Base-by-base conservation (phyloP, 2,329 filamentous ascomycete species). In the Neonectria ditissima region DNA sequence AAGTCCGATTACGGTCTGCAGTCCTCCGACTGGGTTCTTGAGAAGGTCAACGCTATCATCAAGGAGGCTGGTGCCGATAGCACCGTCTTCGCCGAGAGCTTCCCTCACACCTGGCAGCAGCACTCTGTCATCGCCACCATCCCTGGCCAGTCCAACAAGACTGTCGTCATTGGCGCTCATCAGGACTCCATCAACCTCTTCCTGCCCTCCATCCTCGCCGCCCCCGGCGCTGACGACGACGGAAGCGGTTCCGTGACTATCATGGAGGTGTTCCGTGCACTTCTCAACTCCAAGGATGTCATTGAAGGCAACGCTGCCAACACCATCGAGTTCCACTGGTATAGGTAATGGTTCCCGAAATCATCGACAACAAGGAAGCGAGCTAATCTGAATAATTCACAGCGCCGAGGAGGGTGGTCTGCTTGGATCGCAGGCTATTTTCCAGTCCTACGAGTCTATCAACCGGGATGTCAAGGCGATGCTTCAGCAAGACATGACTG, bases 401-500 rank as follows among this genome's bases (percentile, higher is more conserved):
- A 92, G 90, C 47, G 94, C 93, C 11, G 94, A 97, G 78, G 94
- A 97, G 79, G 93, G 91, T 54, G 94, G 94, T 34, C 84, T 97
- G 48, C 86, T 97, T 4, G 94, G 94, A 63, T 95, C 91, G 73
- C 94, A 97, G 78, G 94, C 92, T 58, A 92, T 98, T 77, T 98
- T 97, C 83, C 85, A 87, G 54, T 82, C 87, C 8, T 98, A 98
- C 75, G 90, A 92, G 79, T 88, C 90, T 76, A 80, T 87, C 22
- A 85, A 86, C 32, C 87, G 90, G 26, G 89, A 95, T 69, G 86
- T 98, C 78, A 97, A 95, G 81, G 95, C 95, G 34, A 98, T 98
- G 96, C 87, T 98, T 58, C 95, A 98, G 82, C 95, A 98, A 80
- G 95, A 98, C 79, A 98, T 98, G 95, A 97, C 93, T 1, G 95